phyloP scores from a whole-genome alignment of 1,284 basidiomycete species.

The Trichosporon sp. region DNA sequence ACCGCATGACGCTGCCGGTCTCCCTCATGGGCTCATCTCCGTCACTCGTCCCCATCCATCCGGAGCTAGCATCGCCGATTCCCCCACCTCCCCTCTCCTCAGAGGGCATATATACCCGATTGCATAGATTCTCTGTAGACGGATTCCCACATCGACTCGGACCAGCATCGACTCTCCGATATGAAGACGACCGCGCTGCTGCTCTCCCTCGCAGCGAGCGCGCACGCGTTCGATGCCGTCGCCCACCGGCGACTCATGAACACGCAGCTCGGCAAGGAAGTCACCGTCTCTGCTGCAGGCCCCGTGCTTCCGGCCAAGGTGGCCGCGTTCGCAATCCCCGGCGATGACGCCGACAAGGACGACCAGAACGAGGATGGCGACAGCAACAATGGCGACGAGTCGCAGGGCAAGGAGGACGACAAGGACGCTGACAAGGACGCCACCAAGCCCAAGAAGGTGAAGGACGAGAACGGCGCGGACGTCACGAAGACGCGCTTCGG shows the following conservation, averaged over 20 bases:
- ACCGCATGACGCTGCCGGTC: background rate
- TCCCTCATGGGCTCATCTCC: background rate
- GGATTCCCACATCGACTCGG: background rate
- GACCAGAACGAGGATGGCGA: background rate
- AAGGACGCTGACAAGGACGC: background rate
- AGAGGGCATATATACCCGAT: constrained; percentile 3
- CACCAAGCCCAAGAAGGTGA: background rate
- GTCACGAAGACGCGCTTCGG: constrained; percentile 32
- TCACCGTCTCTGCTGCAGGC: too few species aligned
- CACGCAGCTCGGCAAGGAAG: constrained; percentile 4
- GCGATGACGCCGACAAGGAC: background rate
- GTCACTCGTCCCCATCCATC: background rate
- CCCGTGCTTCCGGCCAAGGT: too few species aligned
- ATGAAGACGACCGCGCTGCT: background rate
- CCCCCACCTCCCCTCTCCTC: background rate
- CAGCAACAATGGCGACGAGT: background rate
- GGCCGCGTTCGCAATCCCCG: constrained; percentile 10
- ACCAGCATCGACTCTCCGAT: too few species aligned
- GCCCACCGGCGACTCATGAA: background rate
- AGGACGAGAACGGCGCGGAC: background rate
- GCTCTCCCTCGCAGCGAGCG: constrained; percentile 3
- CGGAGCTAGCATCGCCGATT: background rate
- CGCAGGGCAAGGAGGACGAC: background rate
- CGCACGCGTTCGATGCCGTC: background rate
- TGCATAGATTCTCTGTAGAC: background rate